These are phyloP conservation scores for Ensete glaucum DNA, from an alignment of 176 grass and related monocot genomes.

Conservation along the genomic window DNA sequence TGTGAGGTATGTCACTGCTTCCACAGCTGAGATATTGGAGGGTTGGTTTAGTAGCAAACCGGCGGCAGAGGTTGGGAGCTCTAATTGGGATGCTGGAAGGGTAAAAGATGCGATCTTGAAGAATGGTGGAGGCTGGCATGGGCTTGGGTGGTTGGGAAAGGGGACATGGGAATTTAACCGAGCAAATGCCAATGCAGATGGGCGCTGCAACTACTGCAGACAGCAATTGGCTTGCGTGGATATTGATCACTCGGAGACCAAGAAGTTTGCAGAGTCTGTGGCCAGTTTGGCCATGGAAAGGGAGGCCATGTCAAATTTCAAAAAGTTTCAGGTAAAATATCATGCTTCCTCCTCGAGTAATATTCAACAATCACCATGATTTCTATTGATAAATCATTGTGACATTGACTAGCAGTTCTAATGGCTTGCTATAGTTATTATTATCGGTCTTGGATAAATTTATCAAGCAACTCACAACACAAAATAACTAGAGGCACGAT, in stretches of 20 bases:
- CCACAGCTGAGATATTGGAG: conserved; percentile 35
- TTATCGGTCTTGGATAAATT: too few relatives aligned
- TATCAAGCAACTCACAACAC: too few relatives aligned
- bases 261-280: conserved; percentile 59
- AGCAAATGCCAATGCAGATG: conserved; percentile 24
- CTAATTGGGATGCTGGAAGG: conserved; percentile 20
- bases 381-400: too few relatives aligned
- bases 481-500: too few relatives aligned
- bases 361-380: too few relatives aligned
- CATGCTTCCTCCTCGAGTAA: not conserved
- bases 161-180: conserved; percentile 51
- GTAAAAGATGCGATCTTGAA: conserved; percentile 41
- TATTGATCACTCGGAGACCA: conserved; percentile 37
- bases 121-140: conserved; percentile 67
- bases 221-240: conserved; percentile 46
- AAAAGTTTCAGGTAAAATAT: conserved; percentile 54
- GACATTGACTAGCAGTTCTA: too few relatives aligned
- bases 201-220: conserved; percentile 31
- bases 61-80: conserved; percentile 7
- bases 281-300: conserved; percentile 65
- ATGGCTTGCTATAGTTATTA: too few relatives aligned
- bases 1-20: conserved; percentile 21
- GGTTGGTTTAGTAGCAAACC: conserved; percentile 42
- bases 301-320: conserved; percentile 73
- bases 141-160: conserved; percentile 44